Percentiles rank a stretch among this genome's conserved stretches.
Evolutionary conservation across 371 early-diverging fungal species (phyloP).

Genomic region (Gilbertella persicaria): DNA sequence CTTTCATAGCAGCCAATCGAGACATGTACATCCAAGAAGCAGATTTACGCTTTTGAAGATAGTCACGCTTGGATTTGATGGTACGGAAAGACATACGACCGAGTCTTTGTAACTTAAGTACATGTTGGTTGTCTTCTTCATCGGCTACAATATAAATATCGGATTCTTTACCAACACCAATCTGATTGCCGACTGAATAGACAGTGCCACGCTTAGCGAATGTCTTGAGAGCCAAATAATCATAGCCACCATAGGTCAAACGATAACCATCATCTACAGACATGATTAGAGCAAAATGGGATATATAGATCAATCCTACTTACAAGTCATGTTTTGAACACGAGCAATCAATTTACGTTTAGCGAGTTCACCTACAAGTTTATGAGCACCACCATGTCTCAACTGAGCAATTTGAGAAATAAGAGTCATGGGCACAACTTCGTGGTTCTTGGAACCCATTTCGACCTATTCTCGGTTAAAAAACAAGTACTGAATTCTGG

Average conservation of each 20-base stretch:
- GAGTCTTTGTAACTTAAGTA: constrained; percentile 92
- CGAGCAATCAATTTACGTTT: constrained; percentile 87
- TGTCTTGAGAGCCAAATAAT: constrained; percentile 97
- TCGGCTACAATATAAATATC: constrained; percentile 96
- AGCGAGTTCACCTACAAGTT: constrained; percentile 82
- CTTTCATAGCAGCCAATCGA: constrained; percentile 94
- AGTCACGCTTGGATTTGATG: constrained; percentile 98
- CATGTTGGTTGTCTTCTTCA: constrained; percentile 83
- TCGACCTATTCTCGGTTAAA: constrained; percentile 64
- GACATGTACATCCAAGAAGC: constrained; percentile 99
- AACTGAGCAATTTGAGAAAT: constrained; percentile 90
- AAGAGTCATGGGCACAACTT: constrained; percentile 90
- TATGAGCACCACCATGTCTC: constrained; percentile 84
- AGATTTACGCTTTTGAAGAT: constrained; percentile 86
- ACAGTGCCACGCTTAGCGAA: constrained; percentile 89
- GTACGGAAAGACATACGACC: constrained; percentile 98
- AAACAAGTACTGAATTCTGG: background rate
- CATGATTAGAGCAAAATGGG: background rate
- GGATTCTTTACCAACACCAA: constrained; percentile 99
- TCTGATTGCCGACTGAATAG: constrained; percentile 96
- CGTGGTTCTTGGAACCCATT: constrained; percentile 97
- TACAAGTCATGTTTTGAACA: constrained; percentile 86
- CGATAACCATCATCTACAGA: constrained; percentile 91
- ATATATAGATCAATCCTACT: constrained; percentile 5
- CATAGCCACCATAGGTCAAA: constrained; percentile 98